Evolutionary conservation across 1,139 yeast genomes (phyloP), one percentile per base, ranked within the genome.

Genomic region (Nakaseomyces kungkrabaensis): DNA sequence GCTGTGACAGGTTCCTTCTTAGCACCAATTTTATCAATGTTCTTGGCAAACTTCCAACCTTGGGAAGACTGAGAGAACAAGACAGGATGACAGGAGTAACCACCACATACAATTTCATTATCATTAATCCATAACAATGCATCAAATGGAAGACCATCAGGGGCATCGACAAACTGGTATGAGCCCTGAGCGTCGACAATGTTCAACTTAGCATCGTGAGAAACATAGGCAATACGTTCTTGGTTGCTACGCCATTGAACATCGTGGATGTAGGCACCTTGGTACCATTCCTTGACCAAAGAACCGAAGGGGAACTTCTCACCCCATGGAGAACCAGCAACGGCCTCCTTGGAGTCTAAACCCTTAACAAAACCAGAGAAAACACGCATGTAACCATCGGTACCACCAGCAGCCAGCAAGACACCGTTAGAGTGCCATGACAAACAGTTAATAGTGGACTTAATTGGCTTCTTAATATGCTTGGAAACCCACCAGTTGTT

Each of bases 401-500:
- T 86, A 27, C 96, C 89, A 13, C 97, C 98, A 48, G 86, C 77
- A 3, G 95, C 95, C 56, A 94, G 73, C 54, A 94, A 73, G 22
- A 92, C 95, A 58, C 84, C 85, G 68, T 94, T 94, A 52, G 90
- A 92, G 67, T 94, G 98, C 99, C 99, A 94, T 54, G 84, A 85
- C 49, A 92, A 75, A 43, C 86, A 77, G 57, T 92, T 77, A 58
- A 92, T 78, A 42, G 97, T 88, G 9, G 96, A 86, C 65, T 85
- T 84, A 59, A 90, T 75, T 17, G 97, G 97, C 69, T 87, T 88
- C 74, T 89, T 89, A 70, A 94, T 80, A 71, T 92, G 98, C 70
- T 90, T 92, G 24, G 97, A 88, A 48, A 92, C 90, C 99, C 99
- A 94, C 99, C 99, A 94, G 67, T 94, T 96, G 68, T 92, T 92